phyloP scores from a whole-genome alignment of 78 protist species.

The Dictyostelium capitatum region DNA sequence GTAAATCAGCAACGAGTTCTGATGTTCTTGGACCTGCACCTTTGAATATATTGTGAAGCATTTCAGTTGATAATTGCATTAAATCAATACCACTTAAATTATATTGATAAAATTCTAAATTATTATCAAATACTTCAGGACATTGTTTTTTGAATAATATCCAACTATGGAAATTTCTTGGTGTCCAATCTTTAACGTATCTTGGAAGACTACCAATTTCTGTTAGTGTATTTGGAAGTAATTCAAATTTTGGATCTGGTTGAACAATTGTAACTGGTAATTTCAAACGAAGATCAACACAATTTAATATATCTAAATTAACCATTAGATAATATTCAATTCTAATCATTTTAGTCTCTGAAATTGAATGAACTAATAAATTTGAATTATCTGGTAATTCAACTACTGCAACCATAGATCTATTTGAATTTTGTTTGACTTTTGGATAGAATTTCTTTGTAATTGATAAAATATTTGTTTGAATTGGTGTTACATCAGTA shows the following conservation, averaged over 20 bases:
- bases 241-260: constrained; percentile 18
- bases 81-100: constrained; percentile 12
- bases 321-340: constrained; percentile 13
- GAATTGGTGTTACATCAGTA: background rate
- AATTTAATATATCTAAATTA: constrained; percentile 33
- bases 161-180: constrained; percentile 2
- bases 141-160: background rate
- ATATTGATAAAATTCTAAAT: constrained; percentile 15
- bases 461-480: background rate
- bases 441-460: constrained; percentile 15
- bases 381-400: background rate
- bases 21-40: constrained; percentile 2
- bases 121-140: background rate
- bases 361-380: background rate
- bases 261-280: constrained; percentile 13
- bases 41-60: background rate
- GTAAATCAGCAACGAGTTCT: background rate
- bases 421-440: background rate
- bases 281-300: constrained; percentile 19
- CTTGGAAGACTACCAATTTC: constrained; percentile 22
- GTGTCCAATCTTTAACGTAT: constrained; percentile 8
- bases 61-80: background rate
- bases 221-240: constrained; percentile 29
- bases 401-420: background rate
- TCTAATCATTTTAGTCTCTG: background rate